Percentiles rank a stretch among this genome's conserved stretches.
Evolutionary conservation across 2,329 filamentous ascomycete genomes (phyloP).

Genomic region (Phaeosphaeria sp.): DNA sequence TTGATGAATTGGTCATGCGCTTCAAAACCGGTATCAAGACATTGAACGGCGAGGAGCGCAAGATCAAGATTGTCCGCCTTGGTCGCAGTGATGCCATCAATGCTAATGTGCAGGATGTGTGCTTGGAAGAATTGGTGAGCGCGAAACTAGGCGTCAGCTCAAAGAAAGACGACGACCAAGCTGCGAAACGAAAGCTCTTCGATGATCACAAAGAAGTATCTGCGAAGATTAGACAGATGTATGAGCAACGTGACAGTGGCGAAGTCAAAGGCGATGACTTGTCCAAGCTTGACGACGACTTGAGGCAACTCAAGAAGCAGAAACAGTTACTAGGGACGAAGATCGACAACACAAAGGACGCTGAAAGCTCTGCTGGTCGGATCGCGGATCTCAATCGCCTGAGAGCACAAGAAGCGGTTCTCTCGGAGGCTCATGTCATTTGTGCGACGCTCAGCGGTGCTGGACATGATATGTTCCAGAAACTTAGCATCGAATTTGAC

Average conservation of each 20-base stretch:
- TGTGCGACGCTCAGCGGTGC: slow-evolving; percentile 95
- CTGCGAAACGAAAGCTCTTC: slow-evolving; percentile 72
- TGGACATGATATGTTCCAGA: slow-evolving; percentile 97
- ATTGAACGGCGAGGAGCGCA: slow-evolving; percentile 71
- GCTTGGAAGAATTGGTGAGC: slow-evolving; percentile 88
- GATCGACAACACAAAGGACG: slow-evolving; percentile 88
- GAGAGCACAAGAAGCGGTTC: slow-evolving; percentile 85
- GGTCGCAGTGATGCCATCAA: slow-evolving; percentile 94
- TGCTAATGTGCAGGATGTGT: slow-evolving; percentile 84
- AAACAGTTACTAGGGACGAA: slow-evolving; percentile 78
- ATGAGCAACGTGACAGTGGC: slow-evolving; percentile 69
- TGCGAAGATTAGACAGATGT: slow-evolving; percentile 72
- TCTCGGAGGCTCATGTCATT: slow-evolving; percentile 89
- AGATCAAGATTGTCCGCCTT: slow-evolving; percentile 86
- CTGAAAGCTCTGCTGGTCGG: slow-evolving; percentile 79
- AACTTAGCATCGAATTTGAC: slow-evolving; percentile 93
- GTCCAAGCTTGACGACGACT: slow-evolving; percentile 72
- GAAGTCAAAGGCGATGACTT: slow-evolving; percentile 68
- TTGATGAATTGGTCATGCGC: slow-evolving; percentile 93
- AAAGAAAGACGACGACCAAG: slow-evolving; percentile 50
- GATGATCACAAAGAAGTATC: slow-evolving; percentile 66
- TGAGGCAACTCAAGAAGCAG: slow-evolving; percentile 77
- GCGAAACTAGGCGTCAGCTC: slow-evolving; percentile 63
- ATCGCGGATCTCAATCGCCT: slow-evolving; percentile 86
- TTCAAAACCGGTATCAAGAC: slow-evolving; percentile 88